Evolutionary conservation across 2,329 filamentous ascomycete species (phyloP), one percentile per base, ranked within the genome.

Genomic region (Penicillium sp.): DNA sequence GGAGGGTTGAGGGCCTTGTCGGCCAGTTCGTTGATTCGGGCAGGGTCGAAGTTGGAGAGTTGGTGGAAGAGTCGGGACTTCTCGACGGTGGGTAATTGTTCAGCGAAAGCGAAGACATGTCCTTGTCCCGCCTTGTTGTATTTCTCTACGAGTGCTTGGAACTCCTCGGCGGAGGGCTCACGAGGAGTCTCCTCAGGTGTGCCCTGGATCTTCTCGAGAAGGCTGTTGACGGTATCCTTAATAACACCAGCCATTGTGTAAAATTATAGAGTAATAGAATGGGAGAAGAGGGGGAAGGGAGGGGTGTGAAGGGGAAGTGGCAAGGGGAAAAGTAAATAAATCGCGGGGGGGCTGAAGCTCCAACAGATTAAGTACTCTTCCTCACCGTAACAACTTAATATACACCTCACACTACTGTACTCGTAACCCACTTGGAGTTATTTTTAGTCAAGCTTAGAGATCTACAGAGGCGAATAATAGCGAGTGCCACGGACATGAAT

Each of bases 51-150:
- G 68, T 80, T 81, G 60, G 83, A 83, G 56, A 97, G 83, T 77
- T 97, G 94, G 67, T 88, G 78, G 80, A 86, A 96, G 54, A 99
- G 84, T 8, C 81, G 74, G 42, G 86, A 86, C 78, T 96, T 90
- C 61, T 97, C 91, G 48, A 81, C 75, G 16, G 81, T 76, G 58
- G 81, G 80, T 59, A 99, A 87, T 58, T 87, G 83, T 69, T 97
- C 90, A 79, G 89, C 96, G 77, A 92, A 97, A 54, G 87, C 81
- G 69, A 95, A 91, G 60, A 95, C 89, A 62, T 96, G 91, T 53
- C 84, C 88, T 75, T 96, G 91, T 31, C 82, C 83, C 45, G 88
- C 89, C 63, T 86, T 82, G 58, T 83, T 79, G 77, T 92, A 96
- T 72, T 88, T 88, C 60, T 87, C 77, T 73, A 83, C 84, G 39